Evolutionary conservation across 1,284 basidiomycete species (phyloP).

Genomic region (Sporisorium reilianum): DNA sequence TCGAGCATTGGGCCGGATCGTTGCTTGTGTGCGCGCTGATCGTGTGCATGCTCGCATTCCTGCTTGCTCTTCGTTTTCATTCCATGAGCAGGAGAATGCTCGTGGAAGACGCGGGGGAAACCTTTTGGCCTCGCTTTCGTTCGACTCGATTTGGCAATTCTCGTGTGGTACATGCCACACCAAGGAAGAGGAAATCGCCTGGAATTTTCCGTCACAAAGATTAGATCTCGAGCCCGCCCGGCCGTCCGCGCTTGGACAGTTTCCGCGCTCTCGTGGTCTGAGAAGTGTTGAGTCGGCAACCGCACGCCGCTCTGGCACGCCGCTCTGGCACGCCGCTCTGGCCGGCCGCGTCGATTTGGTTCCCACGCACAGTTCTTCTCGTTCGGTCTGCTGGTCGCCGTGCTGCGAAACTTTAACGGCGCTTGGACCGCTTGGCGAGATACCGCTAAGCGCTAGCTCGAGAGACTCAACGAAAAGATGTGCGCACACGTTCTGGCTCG

Average conservation of each 20-base stretch:
- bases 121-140: not conserved
- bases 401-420: constrained; percentile 7
- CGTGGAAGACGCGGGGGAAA: constrained; percentile 21
- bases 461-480: no score
- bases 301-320: constrained; percentile 7
- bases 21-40: not conserved
- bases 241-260: no score
- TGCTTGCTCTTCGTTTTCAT: not conserved
- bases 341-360: not conserved
- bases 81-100: no score
- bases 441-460: constrained; percentile 11
- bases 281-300: constrained; percentile 1
- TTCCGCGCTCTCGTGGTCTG: not conserved
- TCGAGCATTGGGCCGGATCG: not conserved
- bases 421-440: constrained; percentile 12
- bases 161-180: not conserved
- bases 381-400: constrained; percentile 5
- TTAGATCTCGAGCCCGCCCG: not conserved
- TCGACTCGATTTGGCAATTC: constrained; percentile 16
- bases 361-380: not conserved
- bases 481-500: no score
- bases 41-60: constrained; percentile 4
- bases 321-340: constrained; percentile 11
- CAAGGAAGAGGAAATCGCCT: not conserved
- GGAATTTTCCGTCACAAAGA: not conserved